Evolutionary conservation across 176 grass and related monocot genomes (phyloP), one percentile per base, ranked within the genome.

Genomic region (Raddia guianensis): DNA sequence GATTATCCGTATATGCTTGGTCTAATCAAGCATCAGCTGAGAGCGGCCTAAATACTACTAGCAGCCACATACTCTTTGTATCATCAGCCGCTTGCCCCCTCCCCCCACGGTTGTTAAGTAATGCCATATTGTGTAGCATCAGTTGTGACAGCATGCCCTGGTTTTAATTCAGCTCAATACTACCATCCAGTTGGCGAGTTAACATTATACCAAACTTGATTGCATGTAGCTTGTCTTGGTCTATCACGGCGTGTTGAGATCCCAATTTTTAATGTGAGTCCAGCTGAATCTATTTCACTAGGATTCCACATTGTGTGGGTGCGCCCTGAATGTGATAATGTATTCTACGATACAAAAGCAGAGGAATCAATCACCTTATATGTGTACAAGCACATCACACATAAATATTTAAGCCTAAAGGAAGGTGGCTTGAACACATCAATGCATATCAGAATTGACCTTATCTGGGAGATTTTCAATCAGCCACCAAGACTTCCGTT

Each of bases 71-170:
- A 77, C 59, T 14, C 15, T 19, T 7, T 48, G 13, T 35, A 42
- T 35, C 18, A 64, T 59, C 65, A 56, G 53, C 76, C 66, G 71
- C 75, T 80, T 66, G 76, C 20, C 44, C 51, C 56, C 15, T 72
- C 20, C 50, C 51, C 56, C 15, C 66, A 40, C 12, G 87, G 73
- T 86, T 77, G 83, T 82, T 82, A 82, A 85, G 73, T 82, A 86
- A 78, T 4, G 57, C 72, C 83, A 60, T 45, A 12, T 14, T 37
- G 42, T 85, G 66, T 11, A 32, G 44, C 33, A 76, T 89, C 87
- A 80, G 63, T 64, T 70, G 76, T 70, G 82, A 89, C 82, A 89
- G 82, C 63, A 71, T 1, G 6, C 16, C 50, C 59, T 60, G 18
- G 66, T 57, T 72, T 63, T 46, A 72, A n/a, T 86, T 73, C 61